A percentile compares a stretch with the other conserved stretches of the same genome.
These are phyloP conservation scores for Botryotinia narcissicola DNA, from an alignment of 2,329 filamentous ascomycete species.

Conservation along the genomic window DNA sequence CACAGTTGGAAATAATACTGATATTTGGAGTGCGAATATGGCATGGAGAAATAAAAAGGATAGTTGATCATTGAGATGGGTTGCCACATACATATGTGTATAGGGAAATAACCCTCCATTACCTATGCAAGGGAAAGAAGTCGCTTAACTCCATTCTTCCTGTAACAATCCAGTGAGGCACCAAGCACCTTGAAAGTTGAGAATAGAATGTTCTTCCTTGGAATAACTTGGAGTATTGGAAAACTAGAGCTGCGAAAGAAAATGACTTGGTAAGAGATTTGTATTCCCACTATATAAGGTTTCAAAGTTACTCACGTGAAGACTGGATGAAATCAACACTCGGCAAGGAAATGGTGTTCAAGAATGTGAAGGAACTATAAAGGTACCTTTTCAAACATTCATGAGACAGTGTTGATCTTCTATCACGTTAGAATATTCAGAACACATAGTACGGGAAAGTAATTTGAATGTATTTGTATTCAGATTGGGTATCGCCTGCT, in stretches of 20 bases:
- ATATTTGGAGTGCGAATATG: background rate
- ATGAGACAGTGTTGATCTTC: background rate
- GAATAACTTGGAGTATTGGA: background rate
- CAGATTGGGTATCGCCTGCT: conserved; percentile 16
- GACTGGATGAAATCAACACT: background rate
- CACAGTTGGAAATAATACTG: background rate
- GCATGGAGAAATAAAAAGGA: background rate
- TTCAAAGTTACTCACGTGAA: background rate
- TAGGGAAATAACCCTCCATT: background rate
- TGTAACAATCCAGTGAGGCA: background rate
- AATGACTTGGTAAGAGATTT: background rate
- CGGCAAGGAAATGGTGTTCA: background rate
- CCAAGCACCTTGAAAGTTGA: background rate
- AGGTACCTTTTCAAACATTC: background rate
- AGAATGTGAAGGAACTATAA: background rate
- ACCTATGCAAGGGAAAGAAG: background rate
- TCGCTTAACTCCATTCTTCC: background rate
- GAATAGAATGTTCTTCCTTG: background rate
- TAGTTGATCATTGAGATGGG: background rate
- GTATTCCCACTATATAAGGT: background rate
- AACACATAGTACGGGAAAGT: background rate
- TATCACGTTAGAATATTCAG: background rate
- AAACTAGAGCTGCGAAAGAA: background rate
- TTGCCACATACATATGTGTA: background rate
- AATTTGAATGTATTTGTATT: conserved; percentile 10